Evolutionary conservation across 2,329 filamentous ascomycete species (phyloP).

Genomic region (Pseudocercospora eumusae): DNA sequence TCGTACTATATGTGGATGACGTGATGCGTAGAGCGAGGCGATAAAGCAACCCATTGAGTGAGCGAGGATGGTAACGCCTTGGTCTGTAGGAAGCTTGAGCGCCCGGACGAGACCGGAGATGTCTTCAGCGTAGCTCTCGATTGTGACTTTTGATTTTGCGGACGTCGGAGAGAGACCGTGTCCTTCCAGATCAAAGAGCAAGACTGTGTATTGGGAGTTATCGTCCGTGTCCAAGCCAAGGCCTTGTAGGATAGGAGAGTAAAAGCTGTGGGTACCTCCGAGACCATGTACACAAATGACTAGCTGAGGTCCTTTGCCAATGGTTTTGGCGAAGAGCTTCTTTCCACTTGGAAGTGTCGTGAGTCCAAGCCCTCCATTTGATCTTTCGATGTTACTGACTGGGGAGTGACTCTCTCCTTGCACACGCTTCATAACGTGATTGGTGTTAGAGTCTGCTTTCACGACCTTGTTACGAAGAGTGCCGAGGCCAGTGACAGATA

Average conservation of each 20-base stretch:
- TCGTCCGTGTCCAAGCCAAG: slow-evolving; percentile 35
- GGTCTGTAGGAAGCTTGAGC: slow-evolving; percentile 31
- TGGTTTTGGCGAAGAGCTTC: slow-evolving; percentile 43
- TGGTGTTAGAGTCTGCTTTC: neutral
- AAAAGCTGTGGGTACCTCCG: slow-evolving; percentile 51
- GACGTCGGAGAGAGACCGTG: slow-evolving; percentile 57
- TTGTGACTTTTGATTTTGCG: slow-evolving; percentile 46
- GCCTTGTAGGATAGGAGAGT: slow-evolving; percentile 47
- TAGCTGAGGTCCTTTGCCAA: slow-evolving; percentile 10
- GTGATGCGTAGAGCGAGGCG: slow-evolving; percentile 47
- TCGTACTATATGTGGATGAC: slow-evolving; percentile 45
- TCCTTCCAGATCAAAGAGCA: slow-evolving; percentile 57
- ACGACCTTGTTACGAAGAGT: slow-evolving; percentile 41
- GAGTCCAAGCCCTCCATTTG: slow-evolving; percentile 39
- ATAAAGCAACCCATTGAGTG: slow-evolving; percentile 57
- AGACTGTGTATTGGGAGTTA: slow-evolving; percentile 21
- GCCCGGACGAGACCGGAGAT: slow-evolving; percentile 44
- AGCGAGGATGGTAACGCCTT: slow-evolving; percentile 48
- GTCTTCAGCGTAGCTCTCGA: slow-evolving; percentile 47
- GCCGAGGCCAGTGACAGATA: slow-evolving; percentile 49
- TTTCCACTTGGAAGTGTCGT: slow-evolving; percentile 46
- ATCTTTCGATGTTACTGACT: slow-evolving; percentile 38
- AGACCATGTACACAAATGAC: slow-evolving; percentile 59
- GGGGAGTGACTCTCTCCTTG: slow-evolving; percentile 34
- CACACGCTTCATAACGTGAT: slow-evolving; percentile 22